Evolutionary conservation across 1,139 yeast species (phyloP), one percentile per base, ranked within the genome.

Genomic region (Geotrichum histeridarum): DNA sequence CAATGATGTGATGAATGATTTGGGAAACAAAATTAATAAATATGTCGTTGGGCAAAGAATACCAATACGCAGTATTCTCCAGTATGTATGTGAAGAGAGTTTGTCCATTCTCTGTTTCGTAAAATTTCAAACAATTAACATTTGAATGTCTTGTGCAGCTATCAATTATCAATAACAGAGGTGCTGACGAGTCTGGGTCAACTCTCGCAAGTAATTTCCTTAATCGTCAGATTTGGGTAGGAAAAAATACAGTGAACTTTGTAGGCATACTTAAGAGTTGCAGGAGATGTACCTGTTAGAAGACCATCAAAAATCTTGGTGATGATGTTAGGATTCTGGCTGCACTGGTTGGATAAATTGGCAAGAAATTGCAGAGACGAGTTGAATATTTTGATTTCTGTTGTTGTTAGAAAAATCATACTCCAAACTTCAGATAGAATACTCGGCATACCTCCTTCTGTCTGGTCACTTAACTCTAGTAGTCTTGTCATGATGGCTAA

Each of bases 281-380:
- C 4, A 5, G 32, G 22, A 14, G 49, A 17, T 2, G 45, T 31
- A 5, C 18, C 46, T 9, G 41, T 8, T 22, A 53, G 36, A 12
- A 52, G 39, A 4, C 42, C 50, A 14, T 51, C 53, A 42, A 55
- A 55, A 31, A 55, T 14, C 8, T 42, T 46, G 27, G 31, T 48
- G 15, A 50, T 32, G 6, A 52, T 31, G 6, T 14, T 15, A 3
- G 38, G 42, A 11, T 46, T 32, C 8, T 31, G 11, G n/a, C 47
- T 46, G 4, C 45, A 44, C 48, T 55, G 53, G 30, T 41, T 50
- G 9, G 58, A 42, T 48, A 58, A 44, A 41, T 64, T 64, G 22
- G 65, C 61, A 17, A 59, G 42, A 37, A 62, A 57, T 50, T 62
- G 65, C 30, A 58, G 45, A 12, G 55, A 27, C 1, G 62, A 49